Base-by-base conservation (phyloP, 2,329 filamentous ascomycete genomes). In the Sarocladiaceae sp. region DNA sequence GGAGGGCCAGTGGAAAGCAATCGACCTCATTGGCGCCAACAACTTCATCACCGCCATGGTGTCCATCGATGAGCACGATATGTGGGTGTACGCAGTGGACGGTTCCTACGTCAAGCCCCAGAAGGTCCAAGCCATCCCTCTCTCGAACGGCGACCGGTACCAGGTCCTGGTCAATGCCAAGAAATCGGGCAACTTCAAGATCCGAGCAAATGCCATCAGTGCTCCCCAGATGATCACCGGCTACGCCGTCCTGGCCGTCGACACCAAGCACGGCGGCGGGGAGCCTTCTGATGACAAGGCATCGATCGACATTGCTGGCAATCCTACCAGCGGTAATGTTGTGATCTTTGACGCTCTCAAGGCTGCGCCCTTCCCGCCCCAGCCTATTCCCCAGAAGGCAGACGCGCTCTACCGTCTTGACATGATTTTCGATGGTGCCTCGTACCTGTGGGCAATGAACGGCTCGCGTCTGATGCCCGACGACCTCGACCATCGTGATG, bases 61-160 rank as follows among this genome's bases (percentile, higher is more conserved):
- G 15, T 70, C 72, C 23, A 72, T 78, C 40, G 75, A 79, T 53
- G 68, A 70, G 45, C 70, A 74, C 44, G 63, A 69, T 16, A 62
- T 78, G 58, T 76, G 66, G 62, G 63, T 79, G 4, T 76, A 74
- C 50, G 72, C 70, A 33, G 68, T 75, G 43, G 76, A 79, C 47
- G 74, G 70, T 3, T 59, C 68, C 7, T 78, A 76, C 54, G 71
- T 80, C 43, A 59, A 70, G 48, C 77, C 76, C 3, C 62, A 71
- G 43, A 62, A 63, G 3, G 71, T 73, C 1, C 64, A 78, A 11
- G 67, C 66, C 9, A 57, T 78, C 18, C 53, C 56, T 0, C 52
- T 79, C 4, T 61, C 62, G 49, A 78, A 74, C 47, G 76, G 75
- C 11, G 72, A 73, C 48, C 46, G 46, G 4, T 77, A 71, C 53